Base-by-base conservation (phyloP, 371 early-diverging fungal species). In the Smittium culicis region DNA sequence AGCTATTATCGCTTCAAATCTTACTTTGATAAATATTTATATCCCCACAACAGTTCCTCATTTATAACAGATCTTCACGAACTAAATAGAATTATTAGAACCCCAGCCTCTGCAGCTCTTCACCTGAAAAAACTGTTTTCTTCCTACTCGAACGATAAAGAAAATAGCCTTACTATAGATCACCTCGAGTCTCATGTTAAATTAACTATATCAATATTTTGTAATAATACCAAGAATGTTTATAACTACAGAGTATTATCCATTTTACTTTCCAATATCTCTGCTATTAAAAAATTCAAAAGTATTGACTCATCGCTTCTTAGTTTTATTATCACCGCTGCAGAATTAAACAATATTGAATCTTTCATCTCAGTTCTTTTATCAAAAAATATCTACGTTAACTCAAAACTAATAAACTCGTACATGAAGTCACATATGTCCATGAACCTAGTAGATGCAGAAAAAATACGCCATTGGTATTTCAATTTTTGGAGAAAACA, bases 181-280 rank as follows among this genome's bases (percentile, higher is more conserved):
- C 5, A 5, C 11, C 11, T 45, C 5, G 45, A 45, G 20, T 11
- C 45, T 5, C 45, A 45, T 11, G 45, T 45, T 45, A 5, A 45
- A 45, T 11, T 11, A 45, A 20, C 45, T 5, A 11, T 45, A 45
- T 45, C 45, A 45, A 11, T 20, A 45, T 45, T 11, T 45, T 57
- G 5, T 25, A 57, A 57, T 3, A 57, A 57, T 57, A 57, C 24
- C 14, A 57, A n/a, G 27, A 57, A 57, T 27, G 14, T 57, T 3
- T n/a, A 57, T 5, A 57, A 57, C 25, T 57, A 57, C 27, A 57
- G 57, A n/a, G 57, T 57, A n/a, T 27, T 57, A n/a, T 20, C 57
- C 3, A 27, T 27, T 27, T 57, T 57, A 57, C 25, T 57, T 8
- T 11, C 57, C 8, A 14, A 57, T 5, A 5, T 27, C 3, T 5